Evolutionary conservation across 1,139 yeast genomes (phyloP), one percentile per base, ranked within the genome.

Genomic region (Pichia cactophila): DNA sequence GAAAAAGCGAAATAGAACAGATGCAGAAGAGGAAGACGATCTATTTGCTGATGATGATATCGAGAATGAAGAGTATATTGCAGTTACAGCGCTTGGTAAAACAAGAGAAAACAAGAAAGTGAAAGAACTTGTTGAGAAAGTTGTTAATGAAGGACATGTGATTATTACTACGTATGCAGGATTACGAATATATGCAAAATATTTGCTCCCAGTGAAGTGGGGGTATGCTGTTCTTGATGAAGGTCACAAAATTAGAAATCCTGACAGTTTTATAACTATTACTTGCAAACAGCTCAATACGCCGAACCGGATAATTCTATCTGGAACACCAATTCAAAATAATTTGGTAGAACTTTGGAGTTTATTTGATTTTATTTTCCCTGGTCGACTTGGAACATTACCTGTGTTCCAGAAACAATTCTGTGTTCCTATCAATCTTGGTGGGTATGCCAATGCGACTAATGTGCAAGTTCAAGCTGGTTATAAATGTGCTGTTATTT

Each of bases 361-460:
- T 47, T 69, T 92, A 46, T 92, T 92, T 70, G 98, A 92, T 62
- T 92, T 92, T 68, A 86, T 90, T 5, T 90, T 85, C 60, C 98
- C 98, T 0, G 98, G 98, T 0, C 71, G 95, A 51, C 68, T 92
- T 33, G 98, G 98, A 0, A 94, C 98, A 0, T 69, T 92, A 23
- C 98, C 99, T 0, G 92, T 94, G 0, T 92, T 92, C 61, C 96
- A 90, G 63, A 84, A 79, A 50, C 96, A 92, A 62, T 92, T 92
- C 65, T 85, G 96, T 1, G 73, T 83, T 3, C 99, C 98, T 0
- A 94, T 92, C 41, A 90, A 89, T 61, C 77, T 87, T 67, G 99
- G 98, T n/a, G 99, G 99, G 0, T 92, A 94, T 66, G 96, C 98
- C 2, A 92, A 92, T 69, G 98, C 98, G 0, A 83, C 95, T 1